Evolutionary conservation across 78 protist genomes (phyloP), one percentile per base, ranked within the genome.

Genomic region (Protostelium mycophagum): DNA sequence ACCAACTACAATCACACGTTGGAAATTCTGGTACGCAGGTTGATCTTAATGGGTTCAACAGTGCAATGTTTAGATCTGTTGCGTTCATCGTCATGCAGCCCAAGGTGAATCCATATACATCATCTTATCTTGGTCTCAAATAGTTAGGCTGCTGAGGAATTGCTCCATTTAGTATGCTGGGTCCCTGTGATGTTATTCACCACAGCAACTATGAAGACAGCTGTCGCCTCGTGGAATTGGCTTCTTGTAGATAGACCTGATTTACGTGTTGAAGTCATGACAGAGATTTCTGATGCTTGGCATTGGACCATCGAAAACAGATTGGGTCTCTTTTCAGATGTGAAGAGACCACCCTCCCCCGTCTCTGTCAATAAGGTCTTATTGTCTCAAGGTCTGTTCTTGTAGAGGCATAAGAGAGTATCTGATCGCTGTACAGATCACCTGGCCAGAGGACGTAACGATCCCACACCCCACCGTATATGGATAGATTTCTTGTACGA

Each of bases 201-300:
- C 35, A 39, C 63, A 0, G 90, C 36, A 28, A 85, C 97, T n/a
- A 83, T 95, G 89, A 63, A 35, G 0, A 85, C 88, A 85, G 95
- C 92, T 84, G 83, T 90, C 35, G 38, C 87, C 38, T 89, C 92
- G 39, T 95, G 97, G 97, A 86, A 87, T 73, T 95, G 97, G 97
- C 38, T 95, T 34, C 31, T 90, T 28, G 88, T 95, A 5, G 95
- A 90, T 31, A 85, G 93, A 31, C 93, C 94, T 28, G 93, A 90
- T 38, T 63, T 92, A 0, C 88, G 92, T 0, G 63, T 23, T 34
- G 85, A 84, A 73, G 85, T 95, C 28, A 86, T 95, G 94, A 63
- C 95, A 0, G 86, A 92, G 28, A 91, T 95, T 34, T 84, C 88
- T 35, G 89, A 51, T 35, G 94, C 94, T 25, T 95, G 97, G 97